A percentile compares a stretch with the other conserved stretches of the same genome.
Conservation (phyloP, 192 early-diverging fungal species). For the Backusella morwellensis region DNA sequence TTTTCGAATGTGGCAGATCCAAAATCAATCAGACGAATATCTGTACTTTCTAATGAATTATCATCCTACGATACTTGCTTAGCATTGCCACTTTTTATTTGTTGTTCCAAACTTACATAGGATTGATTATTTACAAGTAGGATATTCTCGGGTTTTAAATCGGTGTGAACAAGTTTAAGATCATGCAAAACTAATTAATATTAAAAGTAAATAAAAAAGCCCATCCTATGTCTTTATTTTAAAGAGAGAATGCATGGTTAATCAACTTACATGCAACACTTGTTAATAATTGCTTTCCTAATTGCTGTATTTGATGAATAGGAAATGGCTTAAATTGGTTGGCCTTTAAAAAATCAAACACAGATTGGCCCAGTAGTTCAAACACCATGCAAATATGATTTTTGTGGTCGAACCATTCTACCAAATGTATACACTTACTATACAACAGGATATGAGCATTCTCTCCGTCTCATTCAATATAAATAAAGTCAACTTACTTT, state of each 20-base stretch:
- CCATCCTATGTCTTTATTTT: no score
- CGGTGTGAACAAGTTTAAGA: constrained; percentile 87
- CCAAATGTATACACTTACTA: constrained; percentile 88
- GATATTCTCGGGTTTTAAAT: constrained; percentile 96
- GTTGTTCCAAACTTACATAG: no score
- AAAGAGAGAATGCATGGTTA: background rate
- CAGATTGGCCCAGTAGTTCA: constrained; percentile 79
- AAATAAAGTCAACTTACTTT: constrained; percentile 52
- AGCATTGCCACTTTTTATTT: no score
- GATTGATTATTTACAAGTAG: constrained; percentile 59
- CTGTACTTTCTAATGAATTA: constrained; percentile 51
- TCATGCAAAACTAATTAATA: constrained; percentile 68
- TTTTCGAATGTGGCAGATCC: constrained; percentile 92
- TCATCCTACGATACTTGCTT: background rate
- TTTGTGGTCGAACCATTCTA: constrained; percentile 81
- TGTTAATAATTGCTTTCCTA: constrained; percentile 82
- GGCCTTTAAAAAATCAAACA: constrained; percentile 97
- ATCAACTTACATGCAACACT: constrained; percentile 74
- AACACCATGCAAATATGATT: constrained; percentile 99
- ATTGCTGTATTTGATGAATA: constrained; percentile 75
- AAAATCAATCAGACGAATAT: constrained; percentile 94
- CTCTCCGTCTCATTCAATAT: background rate
- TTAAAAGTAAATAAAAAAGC: background rate
- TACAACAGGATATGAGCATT: background rate
- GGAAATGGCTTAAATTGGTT: constrained; percentile 90